Percentiles rank a stretch among this genome's conserved stretches.
Conservation (phyloP, 2,329 filamentous ascomycete species). For the Penicillium sp. region DNA sequence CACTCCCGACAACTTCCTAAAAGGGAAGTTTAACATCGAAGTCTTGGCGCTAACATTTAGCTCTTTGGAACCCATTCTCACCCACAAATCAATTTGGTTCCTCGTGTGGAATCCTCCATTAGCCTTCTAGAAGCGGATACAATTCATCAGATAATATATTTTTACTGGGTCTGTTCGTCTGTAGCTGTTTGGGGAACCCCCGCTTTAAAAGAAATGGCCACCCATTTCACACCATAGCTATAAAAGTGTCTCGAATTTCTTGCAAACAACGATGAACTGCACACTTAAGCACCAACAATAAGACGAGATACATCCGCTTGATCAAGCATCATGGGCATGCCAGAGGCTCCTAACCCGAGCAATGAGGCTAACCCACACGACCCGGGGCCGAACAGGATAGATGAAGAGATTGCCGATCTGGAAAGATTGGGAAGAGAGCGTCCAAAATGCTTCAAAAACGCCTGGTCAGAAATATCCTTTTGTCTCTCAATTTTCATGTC, state of each 20-base stretch:
- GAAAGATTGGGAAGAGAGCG: constrained; percentile 63
- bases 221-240: not conserved
- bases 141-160: not conserved
- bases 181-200: not conserved
- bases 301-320: not conserved
- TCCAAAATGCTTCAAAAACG: constrained; percentile 55
- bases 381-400: constrained; percentile 2
- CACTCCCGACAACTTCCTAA: constrained; percentile 28
- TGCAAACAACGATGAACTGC: not conserved
- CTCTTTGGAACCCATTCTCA: not conserved
- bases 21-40: constrained; percentile 18
- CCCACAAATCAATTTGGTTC: constrained; percentile 3
- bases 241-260: not conserved
- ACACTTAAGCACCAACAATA: not conserved
- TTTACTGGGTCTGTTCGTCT: constrained; percentile 1
- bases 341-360: not conserved
- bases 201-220: constrained; percentile 13
- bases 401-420: constrained; percentile 36
- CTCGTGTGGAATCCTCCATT: not conserved
- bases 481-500: constrained; percentile 62
- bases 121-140: constrained; percentile 5
- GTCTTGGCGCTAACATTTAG: not conserved
- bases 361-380: not conserved
- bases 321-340: not conserved
- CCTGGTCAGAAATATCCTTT: constrained; percentile 61